A percentile compares a stretch with the other conserved stretches of the same genome.
Evolutionary conservation across 768 basidiomycete genomes (phyloP).

Genomic region (Lactarius trivialis): DNA sequence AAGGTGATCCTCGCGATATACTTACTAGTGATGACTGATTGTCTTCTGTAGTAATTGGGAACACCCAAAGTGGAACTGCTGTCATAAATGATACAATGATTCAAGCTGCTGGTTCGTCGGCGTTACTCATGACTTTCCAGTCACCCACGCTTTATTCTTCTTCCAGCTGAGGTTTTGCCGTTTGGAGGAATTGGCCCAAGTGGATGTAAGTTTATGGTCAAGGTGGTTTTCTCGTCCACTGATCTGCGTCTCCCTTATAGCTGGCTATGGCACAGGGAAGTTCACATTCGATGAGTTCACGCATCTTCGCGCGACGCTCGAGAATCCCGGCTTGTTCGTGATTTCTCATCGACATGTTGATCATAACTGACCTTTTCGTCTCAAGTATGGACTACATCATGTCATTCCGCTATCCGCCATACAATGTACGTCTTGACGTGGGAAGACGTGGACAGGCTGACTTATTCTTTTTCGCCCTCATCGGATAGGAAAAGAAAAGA

Average conservation of each 20-base stretch:
- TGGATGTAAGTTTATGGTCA: slow-evolving; percentile 47
- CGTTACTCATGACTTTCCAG: neutral
- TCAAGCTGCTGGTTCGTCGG: slow-evolving; percentile 46
- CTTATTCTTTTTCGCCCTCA: slow-evolving; percentile 1
- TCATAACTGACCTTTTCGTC: neutral
- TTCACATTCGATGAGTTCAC: slow-evolving; percentile 74
- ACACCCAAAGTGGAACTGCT: slow-evolving; percentile 65
- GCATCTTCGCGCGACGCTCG: slow-evolving; percentile 53
- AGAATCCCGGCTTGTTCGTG: slow-evolving; percentile 36
- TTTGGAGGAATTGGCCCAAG: slow-evolving; percentile 70
- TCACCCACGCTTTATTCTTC: neutral
- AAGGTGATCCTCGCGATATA: slow-evolving; percentile 38
- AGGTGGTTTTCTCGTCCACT: slow-evolving; percentile 6
- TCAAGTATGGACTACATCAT: slow-evolving; percentile 32
- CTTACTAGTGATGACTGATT: too few species aligned
- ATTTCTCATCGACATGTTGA: neutral
- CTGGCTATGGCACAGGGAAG: slow-evolving; percentile 66
- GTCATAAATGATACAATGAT: slow-evolving; percentile 65
- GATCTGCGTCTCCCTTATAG: slow-evolving; percentile 30
- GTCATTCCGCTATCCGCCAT: slow-evolving; percentile 35
- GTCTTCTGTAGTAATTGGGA: slow-evolving; percentile 47
- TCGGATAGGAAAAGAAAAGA: slow-evolving; percentile 23
- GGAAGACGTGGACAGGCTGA: neutral
- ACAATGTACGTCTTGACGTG: slow-evolving; percentile 27
- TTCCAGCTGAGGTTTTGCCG: slow-evolving; percentile 52